A percentile compares a stretch with the other conserved stretches of the same genome.
Conservation (phyloP, 495 filamentous ascomycete species). For the Penicillium soppii region DNA sequence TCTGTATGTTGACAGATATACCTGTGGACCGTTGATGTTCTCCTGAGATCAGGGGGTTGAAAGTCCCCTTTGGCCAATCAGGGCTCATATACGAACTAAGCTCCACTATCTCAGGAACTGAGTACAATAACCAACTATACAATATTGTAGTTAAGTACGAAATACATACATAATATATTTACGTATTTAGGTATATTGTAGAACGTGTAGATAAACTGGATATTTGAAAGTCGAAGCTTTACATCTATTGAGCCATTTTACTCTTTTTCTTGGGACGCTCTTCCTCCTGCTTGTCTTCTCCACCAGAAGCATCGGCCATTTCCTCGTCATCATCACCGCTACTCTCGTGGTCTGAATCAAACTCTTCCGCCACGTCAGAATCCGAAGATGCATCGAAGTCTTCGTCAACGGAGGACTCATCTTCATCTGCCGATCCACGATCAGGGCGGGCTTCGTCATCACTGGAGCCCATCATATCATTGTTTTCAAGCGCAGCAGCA, state of each 20-base stretch:
- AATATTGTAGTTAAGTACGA: neutral
- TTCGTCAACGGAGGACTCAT: constrained; percentile 90
- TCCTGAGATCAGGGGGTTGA: constrained; percentile 23
- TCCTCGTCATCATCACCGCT: constrained; percentile 67
- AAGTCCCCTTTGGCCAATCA: neutral
- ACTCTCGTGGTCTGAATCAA: constrained; percentile 85
- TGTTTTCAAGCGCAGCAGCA: constrained; percentile 75
- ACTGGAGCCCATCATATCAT: constrained; percentile 75
- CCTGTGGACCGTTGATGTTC: too few relatives aligned
- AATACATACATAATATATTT: neutral
- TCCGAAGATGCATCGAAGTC: constrained; percentile 92
- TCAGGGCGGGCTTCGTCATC: constrained; percentile 78
- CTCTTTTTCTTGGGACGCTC: constrained; percentile 70
- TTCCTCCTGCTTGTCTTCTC: constrained; percentile 42
- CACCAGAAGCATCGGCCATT: constrained; percentile 58
- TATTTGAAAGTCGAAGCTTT: constrained; percentile 7
- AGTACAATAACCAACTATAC: too few relatives aligned
- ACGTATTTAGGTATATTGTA: too few relatives aligned
- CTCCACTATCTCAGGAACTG: constrained; percentile 8
- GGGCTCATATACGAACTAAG: constrained; percentile 17
- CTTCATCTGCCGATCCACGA: constrained; percentile 91
- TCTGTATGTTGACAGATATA: too few relatives aligned
- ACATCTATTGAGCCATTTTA: constrained; percentile 48
- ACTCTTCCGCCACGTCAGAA: constrained; percentile 95
- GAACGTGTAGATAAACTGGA: too few relatives aligned